Evolutionary conservation across 2,329 filamentous ascomycete species (phyloP).

Genomic region (Phoma herbarum): DNA sequence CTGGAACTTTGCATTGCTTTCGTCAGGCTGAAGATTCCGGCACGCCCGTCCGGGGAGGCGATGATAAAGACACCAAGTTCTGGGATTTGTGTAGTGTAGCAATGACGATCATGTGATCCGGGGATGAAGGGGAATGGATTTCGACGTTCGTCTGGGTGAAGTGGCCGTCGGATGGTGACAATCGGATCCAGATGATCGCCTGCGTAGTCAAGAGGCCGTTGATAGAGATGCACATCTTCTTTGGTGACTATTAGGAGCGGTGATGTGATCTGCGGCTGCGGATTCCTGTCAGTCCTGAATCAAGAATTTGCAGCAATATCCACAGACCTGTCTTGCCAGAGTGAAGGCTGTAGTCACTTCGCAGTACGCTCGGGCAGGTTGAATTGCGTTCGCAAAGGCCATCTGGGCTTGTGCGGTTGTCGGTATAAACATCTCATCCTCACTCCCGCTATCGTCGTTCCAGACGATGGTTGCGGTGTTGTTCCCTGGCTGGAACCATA

Average conservation of each 20-base stretch:
- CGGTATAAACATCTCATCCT: slow-evolving; percentile 11
- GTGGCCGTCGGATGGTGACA: slow-evolving; percentile 51
- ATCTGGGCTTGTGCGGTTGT: slow-evolving; percentile 4
- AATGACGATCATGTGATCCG: slow-evolving; percentile 60
- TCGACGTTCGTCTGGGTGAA: slow-evolving; percentile 22
- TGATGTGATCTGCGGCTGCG: slow-evolving; percentile 18
- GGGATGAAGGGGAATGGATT: slow-evolving; percentile 4
- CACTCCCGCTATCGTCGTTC: slow-evolving; percentile 8
- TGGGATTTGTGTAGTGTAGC: slow-evolving; percentile 70
- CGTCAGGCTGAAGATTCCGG: slow-evolving; percentile 69
- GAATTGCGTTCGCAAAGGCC: background rate
- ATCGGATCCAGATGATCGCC: slow-evolving; percentile 24
- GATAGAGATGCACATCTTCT: slow-evolving; percentile 55
- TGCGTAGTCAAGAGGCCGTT: slow-evolving; percentile 37
- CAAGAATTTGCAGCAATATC: too few relatives aligned
- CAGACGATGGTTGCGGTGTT: background rate
- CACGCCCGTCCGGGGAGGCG: slow-evolving; percentile 72
- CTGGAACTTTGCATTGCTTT: slow-evolving; percentile 45
- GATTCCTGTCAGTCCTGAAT: background rate
- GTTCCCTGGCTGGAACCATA: slow-evolving; percentile 16
- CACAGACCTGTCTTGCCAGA: slow-evolving; percentile 9
- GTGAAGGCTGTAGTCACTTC: slow-evolving; percentile 10
- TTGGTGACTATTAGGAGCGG: slow-evolving; percentile 56
- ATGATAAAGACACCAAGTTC: slow-evolving; percentile 75
- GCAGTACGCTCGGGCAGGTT: slow-evolving; percentile 16